These are phyloP conservation scores for Iris macrosiphon DNA, from an alignment of 106 monocot species.

Conservation along the genomic window DNA sequence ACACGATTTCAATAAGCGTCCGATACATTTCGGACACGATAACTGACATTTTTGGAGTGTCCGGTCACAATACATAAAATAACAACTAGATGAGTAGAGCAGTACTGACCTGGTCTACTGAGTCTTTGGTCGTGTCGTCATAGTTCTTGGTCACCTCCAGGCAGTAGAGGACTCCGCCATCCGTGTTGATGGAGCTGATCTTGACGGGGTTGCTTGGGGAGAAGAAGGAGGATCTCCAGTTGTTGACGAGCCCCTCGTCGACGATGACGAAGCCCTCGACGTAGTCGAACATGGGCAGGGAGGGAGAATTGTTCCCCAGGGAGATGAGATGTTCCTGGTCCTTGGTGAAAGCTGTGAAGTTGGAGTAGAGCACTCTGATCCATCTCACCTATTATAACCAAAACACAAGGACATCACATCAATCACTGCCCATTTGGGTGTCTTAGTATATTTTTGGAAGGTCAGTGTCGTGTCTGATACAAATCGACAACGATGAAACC, in stretches of 20 bases:
- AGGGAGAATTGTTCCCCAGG: constrained; percentile 15
- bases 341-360: constrained; percentile 49
- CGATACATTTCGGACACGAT: too few relatives aligned
- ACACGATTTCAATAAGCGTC: too few relatives aligned
- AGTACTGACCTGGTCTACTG: constrained; percentile 45
- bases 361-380: constrained; percentile 69
- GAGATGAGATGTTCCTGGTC: constrained; percentile 87
- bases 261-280: constrained; percentile 82
- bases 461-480: too few relatives aligned
- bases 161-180: constrained; percentile 51
- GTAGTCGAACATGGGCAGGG: constrained; percentile 56
- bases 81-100: too few relatives aligned
- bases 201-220: constrained; percentile 54
- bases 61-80: too few relatives aligned
- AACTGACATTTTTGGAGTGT: too few relatives aligned
- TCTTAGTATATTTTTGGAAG: too few relatives aligned
- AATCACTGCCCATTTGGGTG: too few relatives aligned
- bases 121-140: constrained; percentile 26
- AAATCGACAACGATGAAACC: too few relatives aligned
- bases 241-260: constrained; percentile 64
- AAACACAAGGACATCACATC: too few relatives aligned
- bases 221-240: constrained; percentile 90
- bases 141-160: constrained; percentile 71
- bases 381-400: constrained; percentile 72
- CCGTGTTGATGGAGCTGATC: constrained; percentile 27